Conservation (phyloP, 2,329 filamentous ascomycete species). For the Pochonia chlamydosporia region DNA sequence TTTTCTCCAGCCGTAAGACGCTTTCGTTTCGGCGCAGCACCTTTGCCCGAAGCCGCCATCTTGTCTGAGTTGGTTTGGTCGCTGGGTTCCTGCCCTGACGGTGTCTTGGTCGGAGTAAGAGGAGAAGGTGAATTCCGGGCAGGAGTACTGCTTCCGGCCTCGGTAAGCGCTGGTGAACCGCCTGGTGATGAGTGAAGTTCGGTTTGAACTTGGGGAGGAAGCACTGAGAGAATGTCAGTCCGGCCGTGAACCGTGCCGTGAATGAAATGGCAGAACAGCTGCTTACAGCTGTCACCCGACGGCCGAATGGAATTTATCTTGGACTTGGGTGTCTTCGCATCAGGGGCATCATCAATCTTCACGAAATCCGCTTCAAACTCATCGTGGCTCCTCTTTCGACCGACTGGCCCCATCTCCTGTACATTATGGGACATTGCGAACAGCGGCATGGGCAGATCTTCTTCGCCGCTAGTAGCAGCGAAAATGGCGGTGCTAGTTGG, state of each 20-base stretch:
- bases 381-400: constrained; percentile 41
- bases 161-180: constrained; percentile 31
- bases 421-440: constrained; percentile 42
- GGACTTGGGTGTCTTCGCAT: constrained; percentile 13
- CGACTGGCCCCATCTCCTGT: constrained; percentile 35
- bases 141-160: constrained; percentile 35
- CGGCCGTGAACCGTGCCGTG: neutral
- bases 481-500: neutral
- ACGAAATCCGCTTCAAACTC: constrained; percentile 33
- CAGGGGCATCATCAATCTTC: constrained; percentile 16
- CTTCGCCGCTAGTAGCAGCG: neutral
- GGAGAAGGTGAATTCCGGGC: constrained; percentile 29
- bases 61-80: constrained; percentile 11
- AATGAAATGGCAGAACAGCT: neutral
- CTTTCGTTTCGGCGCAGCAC: constrained; percentile 35
- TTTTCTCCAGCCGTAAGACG: constrained; percentile 31
- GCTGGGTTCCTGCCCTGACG: constrained; percentile 5
- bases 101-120: constrained; percentile 23
- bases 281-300: constrained; percentile 17
- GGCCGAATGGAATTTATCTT: constrained; percentile 13
- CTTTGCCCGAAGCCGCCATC: constrained; percentile 9
- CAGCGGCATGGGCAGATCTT: constrained; percentile 36
- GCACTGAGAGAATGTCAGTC: constrained; percentile 15
- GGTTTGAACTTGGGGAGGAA: constrained; percentile 17
- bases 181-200: constrained; percentile 21